Percentiles rank a stretch among this genome's conserved stretches.
Evolutionary conservation across 1,284 basidiomycete genomes (phyloP).

Genomic region (Calocybe gambosa): DNA sequence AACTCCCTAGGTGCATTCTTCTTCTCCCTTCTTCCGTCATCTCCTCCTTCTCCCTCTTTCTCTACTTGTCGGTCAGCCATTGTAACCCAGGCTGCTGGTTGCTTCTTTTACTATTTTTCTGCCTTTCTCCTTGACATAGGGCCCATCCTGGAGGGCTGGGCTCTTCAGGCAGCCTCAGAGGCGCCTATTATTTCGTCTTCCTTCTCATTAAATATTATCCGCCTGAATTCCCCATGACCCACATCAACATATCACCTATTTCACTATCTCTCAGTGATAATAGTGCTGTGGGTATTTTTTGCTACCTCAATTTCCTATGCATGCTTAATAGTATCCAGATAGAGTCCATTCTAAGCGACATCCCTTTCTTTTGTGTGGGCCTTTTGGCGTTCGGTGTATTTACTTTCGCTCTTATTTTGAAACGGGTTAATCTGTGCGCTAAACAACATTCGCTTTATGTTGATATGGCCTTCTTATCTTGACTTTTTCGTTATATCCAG

Average conservation of each 20-base stretch:
- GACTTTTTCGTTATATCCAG: conserved; percentile 25
- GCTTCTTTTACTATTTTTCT: background rate
- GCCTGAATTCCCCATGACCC: conserved; percentile 11
- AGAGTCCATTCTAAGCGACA: conserved; percentile 53
- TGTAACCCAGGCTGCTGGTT: conserved; percentile 5
- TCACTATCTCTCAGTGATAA: conserved; percentile 26
- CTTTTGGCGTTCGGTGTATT: conserved; percentile 60
- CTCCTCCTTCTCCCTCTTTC: background rate
- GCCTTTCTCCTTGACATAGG: background rate
- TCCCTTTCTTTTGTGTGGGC: conserved; percentile 64
- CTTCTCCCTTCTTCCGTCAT: background rate
- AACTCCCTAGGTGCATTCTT: background rate
- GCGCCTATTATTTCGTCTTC: background rate
- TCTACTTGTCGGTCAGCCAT: conserved; percentile 4
- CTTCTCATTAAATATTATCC: background rate
- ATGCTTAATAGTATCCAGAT: conserved; percentile 37
- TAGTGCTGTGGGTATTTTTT: conserved; percentile 25
- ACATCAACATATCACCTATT: conserved; percentile 9
- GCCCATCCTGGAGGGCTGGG: background rate
- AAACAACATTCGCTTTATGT: conserved; percentile 18
- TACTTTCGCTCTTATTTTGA: conserved; percentile 54
- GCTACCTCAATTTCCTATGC: background rate
- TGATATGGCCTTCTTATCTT: background rate
- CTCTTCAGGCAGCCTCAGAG: background rate
- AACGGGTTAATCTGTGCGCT: conserved; percentile 53